Evolutionary conservation across 2,329 filamentous ascomycete species (phyloP), one percentile per base, ranked within the genome.

Genomic region (Parasarocladium wereldwijsianum): DNA sequence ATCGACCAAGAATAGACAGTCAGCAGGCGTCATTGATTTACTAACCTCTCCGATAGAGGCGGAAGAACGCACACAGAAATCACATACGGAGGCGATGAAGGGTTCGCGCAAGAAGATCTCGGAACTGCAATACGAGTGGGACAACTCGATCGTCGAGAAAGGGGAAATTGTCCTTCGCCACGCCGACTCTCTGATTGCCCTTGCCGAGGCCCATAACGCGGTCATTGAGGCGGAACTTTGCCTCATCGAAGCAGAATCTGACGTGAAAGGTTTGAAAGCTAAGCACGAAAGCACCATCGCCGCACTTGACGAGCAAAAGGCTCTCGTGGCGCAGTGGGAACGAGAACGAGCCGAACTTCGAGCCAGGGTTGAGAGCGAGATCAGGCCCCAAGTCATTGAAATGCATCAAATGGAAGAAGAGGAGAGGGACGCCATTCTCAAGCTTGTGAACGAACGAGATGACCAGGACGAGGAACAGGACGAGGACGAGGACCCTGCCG

Each of bases 171-270:
- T 62, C 17, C 46, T 76, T 19, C 44, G 51, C 23, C 64, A 66
- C 40, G 58, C 75, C 49, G 64, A 68, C 38, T 58, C 69, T 4
- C 65, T 92, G 6, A 62, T 66, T n/a, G 46, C 53, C 13, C 65
- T 93, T 25, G 68, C 70, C 10, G 51, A 60, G 28, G 62, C 71
- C 5, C 71, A 80, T 31, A 63, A 76, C 26, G 65, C 67, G 10
- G 55, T 83, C 8, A 52, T 86, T 11, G 74, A 86, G 42, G 72
- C 70, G 2, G 68, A 81, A 40, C 63, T 94, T 25, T 64, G 73
- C 36, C 57, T 69, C 1, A 67, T 92, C 17, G 90, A 98, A 57
- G 86, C 84, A 2, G 51, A 62, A n/a, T 94, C 85, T 0, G 90
- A 98, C 43, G 52, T 79, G 3, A 62, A 71, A 25, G 68, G 69